Evolutionary conservation across 371 early-diverging fungal genomes (phyloP).

Genomic region (Encephalitozoon cuniculi): DNA sequence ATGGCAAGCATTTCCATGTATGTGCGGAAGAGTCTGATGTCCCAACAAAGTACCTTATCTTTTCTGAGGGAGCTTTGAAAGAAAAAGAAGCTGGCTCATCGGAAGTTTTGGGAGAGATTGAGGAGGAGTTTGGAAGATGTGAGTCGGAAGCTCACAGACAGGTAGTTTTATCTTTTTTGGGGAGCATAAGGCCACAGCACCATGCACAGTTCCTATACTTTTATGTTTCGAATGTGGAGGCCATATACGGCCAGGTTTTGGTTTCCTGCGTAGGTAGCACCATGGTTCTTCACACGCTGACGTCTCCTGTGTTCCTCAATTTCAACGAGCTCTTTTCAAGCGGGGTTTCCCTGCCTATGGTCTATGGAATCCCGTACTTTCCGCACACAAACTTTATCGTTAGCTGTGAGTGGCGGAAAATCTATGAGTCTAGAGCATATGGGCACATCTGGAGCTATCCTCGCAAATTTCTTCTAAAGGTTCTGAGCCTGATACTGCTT

Average conservation of each 20-base stretch:
- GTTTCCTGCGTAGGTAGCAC: not conserved
- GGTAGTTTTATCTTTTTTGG: not conserved
- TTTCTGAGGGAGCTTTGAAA: not conserved
- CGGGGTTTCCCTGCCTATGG: not conserved
- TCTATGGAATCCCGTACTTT: not conserved
- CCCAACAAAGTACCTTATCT: not conserved
- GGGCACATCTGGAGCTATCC: not conserved
- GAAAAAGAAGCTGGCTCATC: not conserved
- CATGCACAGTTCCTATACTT: not conserved
- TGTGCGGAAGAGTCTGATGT: not conserved
- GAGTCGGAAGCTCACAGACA: not conserved
- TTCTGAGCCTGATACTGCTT: not conserved
- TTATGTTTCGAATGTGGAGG: constrained; percentile 4
- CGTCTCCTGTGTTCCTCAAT: not conserved
- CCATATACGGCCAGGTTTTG: not conserved
- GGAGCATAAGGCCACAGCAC: not conserved
- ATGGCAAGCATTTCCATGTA: not conserved
- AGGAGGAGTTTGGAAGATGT: not conserved
- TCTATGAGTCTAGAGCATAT: not conserved
- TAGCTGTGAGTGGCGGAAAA: not conserved
- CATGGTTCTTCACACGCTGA: not conserved
- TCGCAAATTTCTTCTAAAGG: constrained; percentile 1
- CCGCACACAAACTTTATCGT: not conserved
- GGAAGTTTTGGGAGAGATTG: not conserved
- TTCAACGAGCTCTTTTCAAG: constrained; percentile 5